phyloP scores from a whole-genome alignment of 306 rosid genomes.

The Cotoneaster glaucophyllus region DNA sequence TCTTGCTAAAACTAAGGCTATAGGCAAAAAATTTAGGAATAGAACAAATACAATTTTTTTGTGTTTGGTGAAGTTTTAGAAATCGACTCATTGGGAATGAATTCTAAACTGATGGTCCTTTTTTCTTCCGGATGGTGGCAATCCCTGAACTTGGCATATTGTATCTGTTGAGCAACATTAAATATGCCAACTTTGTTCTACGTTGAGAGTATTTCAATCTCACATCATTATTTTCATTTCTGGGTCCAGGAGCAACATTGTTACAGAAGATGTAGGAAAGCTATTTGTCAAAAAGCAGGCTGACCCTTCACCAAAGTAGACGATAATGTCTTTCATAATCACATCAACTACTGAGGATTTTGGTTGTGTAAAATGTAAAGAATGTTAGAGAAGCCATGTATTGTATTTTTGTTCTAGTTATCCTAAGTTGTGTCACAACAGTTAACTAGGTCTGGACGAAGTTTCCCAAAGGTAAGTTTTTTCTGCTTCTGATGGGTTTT shows the following conservation, averaged over 20 bases:
- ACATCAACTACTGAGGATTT: slow-evolving; percentile 7
- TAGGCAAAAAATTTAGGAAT: not conserved
- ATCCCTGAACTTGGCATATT: not conserved
- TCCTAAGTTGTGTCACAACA: slow-evolving; percentile 13
- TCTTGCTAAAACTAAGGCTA: not conserved
- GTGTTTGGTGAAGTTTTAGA: not conserved
- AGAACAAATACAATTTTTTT: not conserved
- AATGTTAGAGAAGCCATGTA: slow-evolving; percentile 2
- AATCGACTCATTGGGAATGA: not conserved
- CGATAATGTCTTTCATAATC: not conserved
- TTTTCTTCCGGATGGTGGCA: not conserved
- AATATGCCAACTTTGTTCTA: not conserved
- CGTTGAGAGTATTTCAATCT: not conserved
- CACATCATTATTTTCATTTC: slow-evolving; percentile 11
- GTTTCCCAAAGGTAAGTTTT: not conserved
- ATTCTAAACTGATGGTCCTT: not conserved
- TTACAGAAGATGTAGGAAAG: slow-evolving; percentile 86
- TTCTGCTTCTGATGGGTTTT: not conserved
- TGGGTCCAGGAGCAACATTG: slow-evolving; percentile 74
- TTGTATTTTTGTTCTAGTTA: not conserved
- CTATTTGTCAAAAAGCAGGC: slow-evolving; percentile 67
- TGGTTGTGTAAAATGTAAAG: slow-evolving; percentile 27
- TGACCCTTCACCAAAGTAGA: slow-evolving; percentile 30
- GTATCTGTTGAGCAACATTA: not conserved
- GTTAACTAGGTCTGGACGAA: not conserved